A percentile compares a stretch with the other conserved stretches of the same genome.
phyloP scores from a whole-genome alignment of 2,329 filamentous ascomycete species.

The Fusarium nygamai region DNA sequence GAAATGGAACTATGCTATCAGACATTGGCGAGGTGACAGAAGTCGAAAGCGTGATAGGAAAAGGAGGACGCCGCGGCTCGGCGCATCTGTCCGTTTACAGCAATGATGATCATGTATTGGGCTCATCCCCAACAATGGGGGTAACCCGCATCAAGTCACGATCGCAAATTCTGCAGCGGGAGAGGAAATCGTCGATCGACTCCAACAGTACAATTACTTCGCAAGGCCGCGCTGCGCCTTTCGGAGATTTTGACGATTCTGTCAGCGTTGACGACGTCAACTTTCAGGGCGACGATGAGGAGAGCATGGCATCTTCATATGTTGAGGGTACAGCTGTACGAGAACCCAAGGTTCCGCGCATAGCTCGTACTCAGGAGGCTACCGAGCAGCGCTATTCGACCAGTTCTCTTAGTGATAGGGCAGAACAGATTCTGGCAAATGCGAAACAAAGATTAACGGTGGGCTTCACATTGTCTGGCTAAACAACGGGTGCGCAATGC shows the following conservation, averaged over 20 bases:
- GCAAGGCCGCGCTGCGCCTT: constrained; percentile 58
- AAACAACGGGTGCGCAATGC: neutral
- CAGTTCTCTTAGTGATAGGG: constrained; percentile 79
- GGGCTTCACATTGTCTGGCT: constrained; percentile 49
- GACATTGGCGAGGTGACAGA: constrained; percentile 70
- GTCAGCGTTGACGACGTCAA: constrained; percentile 71
- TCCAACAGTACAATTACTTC: constrained; percentile 70
- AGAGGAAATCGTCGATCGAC: constrained; percentile 66
- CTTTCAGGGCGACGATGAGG: constrained; percentile 74
- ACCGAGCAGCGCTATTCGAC: constrained; percentile 74
- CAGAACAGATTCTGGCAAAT: constrained; percentile 91
- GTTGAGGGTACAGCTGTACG: constrained; percentile 55
- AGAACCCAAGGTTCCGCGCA: constrained; percentile 20
- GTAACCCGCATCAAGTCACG: constrained; percentile 57
- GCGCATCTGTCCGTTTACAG: constrained; percentile 47
- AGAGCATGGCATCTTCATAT: constrained; percentile 69
- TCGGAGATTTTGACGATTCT: constrained; percentile 70
- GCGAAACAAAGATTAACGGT: constrained; percentile 90
- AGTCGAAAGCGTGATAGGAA: constrained; percentile 61
- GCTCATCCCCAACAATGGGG: constrained; percentile 59
- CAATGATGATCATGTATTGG: constrained; percentile 50
- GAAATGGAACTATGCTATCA: constrained; percentile 75
- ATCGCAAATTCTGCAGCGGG: constrained; percentile 55
- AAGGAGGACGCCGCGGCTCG: constrained; percentile 51
- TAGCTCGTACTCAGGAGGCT: constrained; percentile 23